Evolutionary conservation across 2,329 filamentous ascomycete species (phyloP).

Genomic region (Iodosphaeria phyllophila): DNA sequence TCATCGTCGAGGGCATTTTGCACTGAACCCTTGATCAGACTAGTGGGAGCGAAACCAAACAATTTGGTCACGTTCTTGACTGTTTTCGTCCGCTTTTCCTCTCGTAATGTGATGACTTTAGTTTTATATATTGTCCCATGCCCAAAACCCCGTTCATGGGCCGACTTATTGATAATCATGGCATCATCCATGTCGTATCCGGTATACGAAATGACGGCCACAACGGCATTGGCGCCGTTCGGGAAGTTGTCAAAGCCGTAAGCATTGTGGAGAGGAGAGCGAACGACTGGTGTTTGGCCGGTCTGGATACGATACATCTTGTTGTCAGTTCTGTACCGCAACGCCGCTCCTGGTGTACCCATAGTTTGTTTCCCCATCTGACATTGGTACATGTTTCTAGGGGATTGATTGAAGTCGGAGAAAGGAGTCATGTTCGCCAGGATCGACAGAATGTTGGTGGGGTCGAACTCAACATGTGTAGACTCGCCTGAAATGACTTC

Average conservation of each 20-base stretch:
- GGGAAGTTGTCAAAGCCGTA: conserved; percentile 98
- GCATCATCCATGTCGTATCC: conserved; percentile 99
- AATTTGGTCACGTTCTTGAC: conserved; percentile 57
- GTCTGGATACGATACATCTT: conserved; percentile 91
- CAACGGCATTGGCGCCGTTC: conserved; percentile 86
- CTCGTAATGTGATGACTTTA: conserved; percentile 73
- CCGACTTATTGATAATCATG: conserved; percentile 97
- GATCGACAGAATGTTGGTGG: conserved; percentile 94
- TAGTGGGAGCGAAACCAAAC: conserved; percentile 77
- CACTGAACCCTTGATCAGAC: conserved; percentile 50
- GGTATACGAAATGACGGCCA: conserved; percentile 96
- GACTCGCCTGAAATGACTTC: conserved; percentile 79
- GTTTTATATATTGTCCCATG: conserved; percentile 97
- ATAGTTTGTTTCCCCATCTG: conserved; percentile 99
- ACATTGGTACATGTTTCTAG: conserved; percentile 97
- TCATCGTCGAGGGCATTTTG: conserved; percentile 67
- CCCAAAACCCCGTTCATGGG: conserved; percentile 88
- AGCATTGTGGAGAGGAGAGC: conserved; percentile 80
- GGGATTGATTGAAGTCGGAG: conserved; percentile 96
- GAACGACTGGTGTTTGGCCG: conserved; percentile 85
- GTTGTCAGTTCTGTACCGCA: conserved; percentile 84
- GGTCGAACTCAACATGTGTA: conserved; percentile 84
- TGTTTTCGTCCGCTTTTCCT: conserved; percentile 50
- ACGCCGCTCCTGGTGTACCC: conserved; percentile 80
- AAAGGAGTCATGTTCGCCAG: conserved; percentile 98